Evolutionary conservation across 768 basidiomycete genomes (phyloP).

Genomic region (Pleurotus tuoliensis): DNA sequence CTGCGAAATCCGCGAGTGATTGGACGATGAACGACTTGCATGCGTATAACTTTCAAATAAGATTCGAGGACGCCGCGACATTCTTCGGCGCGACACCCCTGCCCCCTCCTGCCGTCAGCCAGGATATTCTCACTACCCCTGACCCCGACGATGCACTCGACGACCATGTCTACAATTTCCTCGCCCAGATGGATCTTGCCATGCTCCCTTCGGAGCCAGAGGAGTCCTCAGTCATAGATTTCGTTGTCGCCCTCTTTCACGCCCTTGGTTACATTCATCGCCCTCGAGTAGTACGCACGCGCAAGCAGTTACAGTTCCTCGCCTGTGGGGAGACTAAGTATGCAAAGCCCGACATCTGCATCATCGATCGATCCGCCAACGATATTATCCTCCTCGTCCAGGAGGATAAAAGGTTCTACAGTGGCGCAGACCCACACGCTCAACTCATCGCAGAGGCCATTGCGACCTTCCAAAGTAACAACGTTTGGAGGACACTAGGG

Average conservation of each 20-base stretch:
- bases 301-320: constrained; percentile 20
- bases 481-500: not conserved
- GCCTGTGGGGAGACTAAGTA: constrained; percentile 23
- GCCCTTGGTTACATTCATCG: constrained; percentile 14
- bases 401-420: constrained; percentile 15
- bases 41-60: constrained; percentile 20
- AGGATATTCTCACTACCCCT: not conserved
- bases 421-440: constrained; percentile 11
- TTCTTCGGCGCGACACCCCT: constrained; percentile 20
- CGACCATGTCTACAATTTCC: constrained; percentile 10
- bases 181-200: constrained; percentile 21
- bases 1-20: constrained; percentile 9
- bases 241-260: constrained; percentile 21
- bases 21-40: constrained; percentile 19
- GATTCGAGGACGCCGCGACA: constrained; percentile 15
- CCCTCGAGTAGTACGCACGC: constrained; percentile 12
- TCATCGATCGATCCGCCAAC: constrained; percentile 15
- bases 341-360: constrained; percentile 27
- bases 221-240: constrained; percentile 26
- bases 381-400: constrained; percentile 18
- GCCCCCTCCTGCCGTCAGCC: constrained; percentile 15
- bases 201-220: constrained; percentile 13
- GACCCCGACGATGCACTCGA: not conserved
- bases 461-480: constrained; percentile 17
- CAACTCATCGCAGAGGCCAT: constrained; percentile 20